phyloP scores from a whole-genome alignment of 805 yeast species.

The Yarrowia hollandica region DNA sequence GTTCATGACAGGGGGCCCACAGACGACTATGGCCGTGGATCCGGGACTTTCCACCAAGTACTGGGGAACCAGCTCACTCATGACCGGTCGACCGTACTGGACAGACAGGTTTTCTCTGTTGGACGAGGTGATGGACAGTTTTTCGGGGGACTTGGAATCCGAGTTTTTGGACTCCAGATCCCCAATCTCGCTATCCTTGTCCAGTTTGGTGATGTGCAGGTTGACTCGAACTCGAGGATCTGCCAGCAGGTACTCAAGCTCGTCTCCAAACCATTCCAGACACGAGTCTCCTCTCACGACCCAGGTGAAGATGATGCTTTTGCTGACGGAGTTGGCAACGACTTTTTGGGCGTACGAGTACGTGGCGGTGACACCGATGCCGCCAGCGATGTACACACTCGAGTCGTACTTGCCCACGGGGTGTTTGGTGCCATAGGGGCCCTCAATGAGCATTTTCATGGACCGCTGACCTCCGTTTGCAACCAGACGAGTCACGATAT shows the following conservation, averaged over 20 bases:
- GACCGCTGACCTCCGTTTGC: neutral
- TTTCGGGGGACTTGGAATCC: neutral
- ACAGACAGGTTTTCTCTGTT: neutral
- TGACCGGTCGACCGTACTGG: neutral
- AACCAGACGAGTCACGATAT: neutral
- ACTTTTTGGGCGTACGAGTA: constrained; percentile 46
- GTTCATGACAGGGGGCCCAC: constrained; percentile 64
- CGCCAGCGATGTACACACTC: constrained; percentile 66
- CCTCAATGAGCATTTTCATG: constrained; percentile 48
- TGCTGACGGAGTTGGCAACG: constrained; percentile 37
- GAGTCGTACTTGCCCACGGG: constrained; percentile 55
- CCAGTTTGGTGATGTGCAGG: constrained; percentile 31
- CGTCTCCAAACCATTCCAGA: constrained; percentile 49
- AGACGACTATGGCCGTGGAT: constrained; percentile 35
- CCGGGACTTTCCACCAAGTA: neutral
- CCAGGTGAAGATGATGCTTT: constrained; percentile 58
- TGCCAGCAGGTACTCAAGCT: constrained; percentile 40
- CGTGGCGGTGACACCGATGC: constrained; percentile 70
- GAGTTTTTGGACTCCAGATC: neutral
- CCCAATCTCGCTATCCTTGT: neutral
- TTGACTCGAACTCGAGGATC: constrained; percentile 36
- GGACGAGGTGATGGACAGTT: neutral
- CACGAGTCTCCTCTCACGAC: constrained; percentile 53
- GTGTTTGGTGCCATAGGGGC: constrained; percentile 64
- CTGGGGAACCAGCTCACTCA: neutral